Evolutionary conservation across 495 filamentous ascomycete genomes (phyloP).

Genomic region (Lichenothelia convexa): DNA sequence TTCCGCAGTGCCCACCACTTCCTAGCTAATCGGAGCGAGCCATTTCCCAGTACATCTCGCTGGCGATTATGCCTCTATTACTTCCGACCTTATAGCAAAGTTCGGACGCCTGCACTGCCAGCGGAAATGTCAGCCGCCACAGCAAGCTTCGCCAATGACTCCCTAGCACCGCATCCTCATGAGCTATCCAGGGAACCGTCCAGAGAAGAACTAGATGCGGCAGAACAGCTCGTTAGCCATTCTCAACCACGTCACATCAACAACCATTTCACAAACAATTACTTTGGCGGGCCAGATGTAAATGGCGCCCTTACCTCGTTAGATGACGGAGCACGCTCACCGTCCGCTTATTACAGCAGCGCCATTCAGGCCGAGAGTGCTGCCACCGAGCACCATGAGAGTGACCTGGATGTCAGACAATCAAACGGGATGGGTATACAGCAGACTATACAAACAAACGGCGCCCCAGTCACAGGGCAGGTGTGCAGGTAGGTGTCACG

Average conservation of each 20-base stretch:
- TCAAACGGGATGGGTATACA: background rate
- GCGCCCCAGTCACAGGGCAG: conserved; percentile 2
- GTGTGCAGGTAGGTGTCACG: conserved; percentile 3
- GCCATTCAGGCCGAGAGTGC: background rate
- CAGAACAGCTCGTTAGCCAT: background rate
- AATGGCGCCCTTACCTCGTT: background rate
- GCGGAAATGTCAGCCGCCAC: too few species aligned
- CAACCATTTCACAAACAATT: background rate
- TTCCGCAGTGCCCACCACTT: too few species aligned
- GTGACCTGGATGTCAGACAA: background rate
- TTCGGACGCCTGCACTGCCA: too few species aligned
- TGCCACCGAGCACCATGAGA: background rate
- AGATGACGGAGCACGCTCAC: background rate
- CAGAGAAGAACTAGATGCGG: background rate
- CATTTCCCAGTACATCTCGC: too few species aligned
- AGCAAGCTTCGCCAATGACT: too few species aligned
- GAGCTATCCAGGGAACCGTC: background rate
- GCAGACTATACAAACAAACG: background rate
- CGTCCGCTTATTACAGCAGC: background rate
- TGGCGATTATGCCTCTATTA: too few species aligned
- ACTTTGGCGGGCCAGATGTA: background rate
- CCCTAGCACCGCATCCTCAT: too few species aligned
- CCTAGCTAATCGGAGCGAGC: too few species aligned
- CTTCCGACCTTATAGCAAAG: too few species aligned
- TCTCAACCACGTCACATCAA: background rate